Conservation (phyloP, 257 asterid genomes). For the Verbascum thapsus region DNA sequence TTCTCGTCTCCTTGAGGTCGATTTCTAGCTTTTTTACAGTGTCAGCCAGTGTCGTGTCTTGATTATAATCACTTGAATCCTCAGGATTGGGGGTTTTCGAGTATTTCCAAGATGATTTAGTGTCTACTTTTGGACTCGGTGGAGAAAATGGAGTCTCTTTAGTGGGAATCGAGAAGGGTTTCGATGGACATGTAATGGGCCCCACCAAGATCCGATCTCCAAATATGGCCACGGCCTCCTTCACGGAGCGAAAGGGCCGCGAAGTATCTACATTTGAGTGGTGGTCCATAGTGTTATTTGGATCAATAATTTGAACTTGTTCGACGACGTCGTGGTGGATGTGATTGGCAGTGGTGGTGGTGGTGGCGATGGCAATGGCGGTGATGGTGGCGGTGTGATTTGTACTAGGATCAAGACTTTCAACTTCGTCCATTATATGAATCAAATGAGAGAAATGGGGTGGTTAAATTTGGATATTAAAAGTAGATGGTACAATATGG, state of each 20-base stretch:
- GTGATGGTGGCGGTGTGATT: no score
- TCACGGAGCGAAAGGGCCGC: conserved; percentile 79
- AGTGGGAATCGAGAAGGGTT: conserved; percentile 35
- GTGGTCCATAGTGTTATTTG: conserved; percentile 31
- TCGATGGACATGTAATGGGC: conserved; percentile 40
- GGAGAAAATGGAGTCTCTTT: conserved; percentile 34
- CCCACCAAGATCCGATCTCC: conserved; percentile 60
- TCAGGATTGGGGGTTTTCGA: conserved; percentile 31
- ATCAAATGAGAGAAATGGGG: neutral
- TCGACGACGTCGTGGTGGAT: no score
- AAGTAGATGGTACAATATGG: no score
- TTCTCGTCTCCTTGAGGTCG: conserved; percentile 66
- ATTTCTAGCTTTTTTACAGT: conserved; percentile 56
- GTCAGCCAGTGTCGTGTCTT: conserved; percentile 27
- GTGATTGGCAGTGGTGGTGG: no score
- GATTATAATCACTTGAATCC: conserved; percentile 20
- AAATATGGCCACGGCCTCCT: conserved; percentile 80
- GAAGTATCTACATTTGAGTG: conserved; percentile 61
- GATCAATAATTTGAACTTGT: no score
- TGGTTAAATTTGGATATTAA: no score
- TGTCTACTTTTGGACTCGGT: conserved; percentile 34
- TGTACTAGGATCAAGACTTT: neutral
- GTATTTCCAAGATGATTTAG: conserved; percentile 22
- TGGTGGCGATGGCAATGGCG: no score
- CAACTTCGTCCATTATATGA: conserved; percentile 18